A percentile compares a stretch with the other conserved stretches of the same genome.
Evolutionary conservation across 495 filamentous ascomycete species (phyloP).

Genomic region (Daldinia childiae): DNA sequence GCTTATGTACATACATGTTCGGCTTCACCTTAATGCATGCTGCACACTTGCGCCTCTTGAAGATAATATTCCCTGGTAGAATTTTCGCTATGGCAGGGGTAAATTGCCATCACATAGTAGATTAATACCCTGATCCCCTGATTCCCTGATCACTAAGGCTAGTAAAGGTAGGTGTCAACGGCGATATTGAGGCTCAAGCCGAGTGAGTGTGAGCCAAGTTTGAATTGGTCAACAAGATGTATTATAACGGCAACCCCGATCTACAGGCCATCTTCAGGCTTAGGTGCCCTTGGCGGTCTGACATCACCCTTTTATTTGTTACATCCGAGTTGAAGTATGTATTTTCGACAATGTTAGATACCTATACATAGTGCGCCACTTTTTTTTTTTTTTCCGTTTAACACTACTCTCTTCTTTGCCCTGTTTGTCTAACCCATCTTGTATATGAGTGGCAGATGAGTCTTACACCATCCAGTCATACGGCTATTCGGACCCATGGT

Average conservation of each 20-base stretch:
- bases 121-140: background rate
- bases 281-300: background rate
- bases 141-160: background rate
- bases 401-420: background rate
- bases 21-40: background rate
- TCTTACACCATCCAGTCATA: slow-evolving; percentile 22
- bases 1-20: background rate
- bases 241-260: background rate
- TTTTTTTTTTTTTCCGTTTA: too few relatives aligned
- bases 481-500: background rate
- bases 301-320: background rate
- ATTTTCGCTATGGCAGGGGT: too few relatives aligned
- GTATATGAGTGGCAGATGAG: background rate
- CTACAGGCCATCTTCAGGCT: background rate
- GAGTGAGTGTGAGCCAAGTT: background rate
- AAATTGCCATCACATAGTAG: background rate
- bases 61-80: too few relatives aligned
- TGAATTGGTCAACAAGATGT: background rate
- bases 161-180: background rate
- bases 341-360: too few relatives aligned
- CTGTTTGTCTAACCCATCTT: background rate
- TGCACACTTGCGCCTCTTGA: background rate
- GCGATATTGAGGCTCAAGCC: background rate
- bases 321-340: too few relatives aligned
- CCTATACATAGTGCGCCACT: background rate